phyloP scores from a whole-genome alignment of 1,139 yeast genomes.

The Yamadazyma dendronema region DNA sequence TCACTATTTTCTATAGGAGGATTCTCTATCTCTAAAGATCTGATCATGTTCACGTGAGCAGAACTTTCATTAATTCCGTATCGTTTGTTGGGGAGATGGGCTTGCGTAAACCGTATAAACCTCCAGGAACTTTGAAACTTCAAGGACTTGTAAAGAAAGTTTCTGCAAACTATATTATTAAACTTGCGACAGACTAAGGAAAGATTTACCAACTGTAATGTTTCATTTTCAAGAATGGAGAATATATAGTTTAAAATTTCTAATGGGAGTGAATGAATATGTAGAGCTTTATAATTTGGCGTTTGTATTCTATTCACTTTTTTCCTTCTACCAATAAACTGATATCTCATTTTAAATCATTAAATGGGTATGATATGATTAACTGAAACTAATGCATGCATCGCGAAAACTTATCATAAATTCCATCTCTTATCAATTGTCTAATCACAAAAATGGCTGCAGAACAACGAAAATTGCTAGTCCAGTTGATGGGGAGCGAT shows the following conservation, averaged over 20 bases:
- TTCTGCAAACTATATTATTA: conserved; percentile 33
- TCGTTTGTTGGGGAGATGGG: conserved; percentile 23
- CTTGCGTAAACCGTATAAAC: conserved; percentile 32
- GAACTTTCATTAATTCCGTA: conserved; percentile 27
- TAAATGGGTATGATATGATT: neutral
- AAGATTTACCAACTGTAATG: conserved; percentile 21
- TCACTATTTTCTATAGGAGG: conserved; percentile 32
- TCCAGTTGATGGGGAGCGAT: conserved; percentile 80
- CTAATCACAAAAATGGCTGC: conserved; percentile 21
- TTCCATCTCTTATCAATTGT: neutral
- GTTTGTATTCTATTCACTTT: conserved; percentile 15
- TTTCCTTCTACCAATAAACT: conserved; percentile 38
- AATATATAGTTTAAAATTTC: conserved; percentile 41
- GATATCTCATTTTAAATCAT: conserved; percentile 26
- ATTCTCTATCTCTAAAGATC: conserved; percentile 26
- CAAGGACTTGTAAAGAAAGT: conserved; percentile 34
- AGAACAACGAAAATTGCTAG: conserved; percentile 74
- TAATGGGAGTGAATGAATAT: conserved; percentile 39
- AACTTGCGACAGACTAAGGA: conserved; percentile 38
- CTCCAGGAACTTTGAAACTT: conserved; percentile 22
- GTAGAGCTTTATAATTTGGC: conserved; percentile 25
- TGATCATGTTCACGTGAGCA: conserved; percentile 31
- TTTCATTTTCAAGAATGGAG: conserved; percentile 19
- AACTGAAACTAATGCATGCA: neutral
- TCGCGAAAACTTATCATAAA: too few relatives aligned